phyloP scores from a whole-genome alignment of 2,329 filamentous ascomycete genomes.

The Verticillium nonalfalfae region DNA sequence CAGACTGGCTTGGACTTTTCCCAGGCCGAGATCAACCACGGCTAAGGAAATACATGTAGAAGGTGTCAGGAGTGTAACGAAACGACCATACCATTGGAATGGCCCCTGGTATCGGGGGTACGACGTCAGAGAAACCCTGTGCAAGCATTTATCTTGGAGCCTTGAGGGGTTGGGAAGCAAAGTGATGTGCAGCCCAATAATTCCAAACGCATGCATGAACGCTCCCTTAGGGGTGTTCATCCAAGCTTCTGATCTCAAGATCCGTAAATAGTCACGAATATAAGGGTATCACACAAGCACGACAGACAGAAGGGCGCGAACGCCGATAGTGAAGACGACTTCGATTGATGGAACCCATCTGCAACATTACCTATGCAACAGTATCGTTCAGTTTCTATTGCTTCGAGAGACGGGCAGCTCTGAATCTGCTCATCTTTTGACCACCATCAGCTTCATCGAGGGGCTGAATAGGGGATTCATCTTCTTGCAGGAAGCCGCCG shows the following conservation, averaged over 20 bases:
- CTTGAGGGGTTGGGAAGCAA: conserved; percentile 46
- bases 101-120: conserved; percentile 17
- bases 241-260: conserved; percentile 40
- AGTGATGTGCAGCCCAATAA: conserved; percentile 43
- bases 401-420: conserved; percentile 58
- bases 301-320: not conserved
- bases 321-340: conserved; percentile 5
- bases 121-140: conserved; percentile 58
- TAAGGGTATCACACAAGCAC: not conserved
- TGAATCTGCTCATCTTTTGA: conserved; percentile 65
- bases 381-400: conserved; percentile 43
- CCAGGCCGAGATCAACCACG: conserved; percentile 55
- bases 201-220: not conserved
- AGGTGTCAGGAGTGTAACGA: conserved; percentile 60
- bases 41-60: conserved; percentile 3
- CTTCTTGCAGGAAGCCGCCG: conserved; percentile 72
- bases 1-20: conserved; percentile 68
- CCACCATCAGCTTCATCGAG: conserved; percentile 62
- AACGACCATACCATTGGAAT: conserved; percentile 43
- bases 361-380: not conserved
- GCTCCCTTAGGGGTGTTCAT: not conserved
- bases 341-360: conserved; percentile 9
- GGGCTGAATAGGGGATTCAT: conserved; percentile 60
- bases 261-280: conserved; percentile 20
- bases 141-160: conserved; percentile 47